Percentiles rank a stretch among this genome's conserved stretches.
These are phyloP conservation scores for Marsdenia floribunda DNA, from an alignment of 257 asterid species.

Conservation along the genomic window DNA sequence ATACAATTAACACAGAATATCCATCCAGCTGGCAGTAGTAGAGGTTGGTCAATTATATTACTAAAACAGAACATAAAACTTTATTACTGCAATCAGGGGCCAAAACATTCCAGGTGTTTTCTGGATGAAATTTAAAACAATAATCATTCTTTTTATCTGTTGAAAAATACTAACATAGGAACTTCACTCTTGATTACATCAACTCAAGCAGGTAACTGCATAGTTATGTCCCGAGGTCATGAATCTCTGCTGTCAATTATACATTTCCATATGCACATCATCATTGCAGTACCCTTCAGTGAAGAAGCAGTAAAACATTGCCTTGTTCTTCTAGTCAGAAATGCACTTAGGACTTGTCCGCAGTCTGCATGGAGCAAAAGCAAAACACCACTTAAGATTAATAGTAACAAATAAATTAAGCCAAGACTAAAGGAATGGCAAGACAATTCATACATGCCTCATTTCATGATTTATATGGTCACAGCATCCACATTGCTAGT, in stretches of 20 bases:
- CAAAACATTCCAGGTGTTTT: neutral
- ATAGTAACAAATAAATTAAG: neutral
- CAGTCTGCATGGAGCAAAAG: conserved; percentile 18
- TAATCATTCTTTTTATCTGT: neutral
- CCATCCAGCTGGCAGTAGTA: neutral
- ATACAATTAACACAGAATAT: neutral
- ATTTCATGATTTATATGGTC: neutral
- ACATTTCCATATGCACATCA: conserved; percentile 4
- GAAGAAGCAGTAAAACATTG: neutral
- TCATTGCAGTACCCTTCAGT: conserved; percentile 3
- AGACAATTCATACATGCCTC: neutral
- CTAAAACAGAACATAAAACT: neutral
- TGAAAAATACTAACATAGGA: neutral
- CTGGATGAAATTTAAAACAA: neutral
- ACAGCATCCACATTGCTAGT: neutral
- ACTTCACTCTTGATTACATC: neutral
- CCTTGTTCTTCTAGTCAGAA: conserved; percentile 1
- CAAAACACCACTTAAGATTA: neutral
- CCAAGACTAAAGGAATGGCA: neutral
- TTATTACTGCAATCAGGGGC: neutral
- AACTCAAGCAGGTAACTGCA: neutral
- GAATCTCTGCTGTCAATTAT: neutral
- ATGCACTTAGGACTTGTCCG: conserved; percentile 20
- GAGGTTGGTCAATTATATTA: neutral
- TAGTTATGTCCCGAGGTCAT: neutral